phyloP scores from a whole-genome alignment of 2,329 filamentous ascomycete genomes.

The Myotisia sp. region DNA sequence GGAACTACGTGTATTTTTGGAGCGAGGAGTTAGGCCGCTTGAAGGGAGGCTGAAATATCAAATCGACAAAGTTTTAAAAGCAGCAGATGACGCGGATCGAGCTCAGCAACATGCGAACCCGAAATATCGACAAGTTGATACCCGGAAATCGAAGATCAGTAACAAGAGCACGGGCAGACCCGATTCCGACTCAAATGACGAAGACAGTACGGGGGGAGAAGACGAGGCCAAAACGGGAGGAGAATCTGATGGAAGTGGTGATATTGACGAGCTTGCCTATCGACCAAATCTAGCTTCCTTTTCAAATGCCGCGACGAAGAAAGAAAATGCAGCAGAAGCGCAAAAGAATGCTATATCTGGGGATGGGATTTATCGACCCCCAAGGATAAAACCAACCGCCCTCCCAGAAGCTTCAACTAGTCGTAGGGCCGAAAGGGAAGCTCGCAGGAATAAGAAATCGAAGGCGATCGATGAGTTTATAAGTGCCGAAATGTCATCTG shows the following conservation, averaged over 20 bases:
- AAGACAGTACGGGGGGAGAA: conserved; percentile 17
- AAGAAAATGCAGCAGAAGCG: conserved; percentile 14
- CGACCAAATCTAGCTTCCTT: conserved; percentile 44
- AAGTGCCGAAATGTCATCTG: conserved; percentile 63
- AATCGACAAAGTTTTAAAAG: conserved; percentile 84
- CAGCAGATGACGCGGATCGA: conserved; percentile 46
- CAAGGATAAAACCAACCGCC: conserved; percentile 69
- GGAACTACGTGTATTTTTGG: conserved; percentile 79
- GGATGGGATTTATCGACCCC: conserved; percentile 73
- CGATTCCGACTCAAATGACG: conserved; percentile 23
- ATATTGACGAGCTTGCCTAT: conserved; percentile 47
- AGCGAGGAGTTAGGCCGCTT: conserved; percentile 78
- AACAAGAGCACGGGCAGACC: conserved; percentile 18
- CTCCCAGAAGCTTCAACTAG: conserved; percentile 52
- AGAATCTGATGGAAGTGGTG: conserved; percentile 22
- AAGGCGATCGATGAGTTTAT: conserved; percentile 87
- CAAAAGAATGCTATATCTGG: conserved; percentile 19
- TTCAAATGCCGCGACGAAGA: conserved; percentile 26
- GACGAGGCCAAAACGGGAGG: conserved; percentile 18
- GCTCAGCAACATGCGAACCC: conserved; percentile 15
- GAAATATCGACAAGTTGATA: too few species aligned
- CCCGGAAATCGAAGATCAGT: too few species aligned
- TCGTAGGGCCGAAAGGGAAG: conserved; percentile 44
- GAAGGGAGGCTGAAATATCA: conserved; percentile 89
- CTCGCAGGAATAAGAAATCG: conserved; percentile 55